A percentile compares a stretch with the other conserved stretches of the same genome.
Evolutionary conservation across 106 monocot species (phyloP).

Genomic region (Dioscorea alata): DNA sequence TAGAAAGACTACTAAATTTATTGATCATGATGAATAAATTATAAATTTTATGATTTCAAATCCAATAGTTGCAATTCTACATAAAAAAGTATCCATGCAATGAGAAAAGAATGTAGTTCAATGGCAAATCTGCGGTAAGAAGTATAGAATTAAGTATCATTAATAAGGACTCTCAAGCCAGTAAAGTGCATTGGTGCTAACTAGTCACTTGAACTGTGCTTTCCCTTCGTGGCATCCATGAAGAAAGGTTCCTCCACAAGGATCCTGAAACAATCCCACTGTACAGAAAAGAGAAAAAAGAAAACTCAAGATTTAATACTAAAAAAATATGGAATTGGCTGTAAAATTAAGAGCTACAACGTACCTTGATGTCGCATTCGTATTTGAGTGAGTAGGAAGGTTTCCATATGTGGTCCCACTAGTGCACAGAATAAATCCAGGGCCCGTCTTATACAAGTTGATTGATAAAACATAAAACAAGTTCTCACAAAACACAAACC

Average conservation of each 20-base stretch:
- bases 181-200: background rate
- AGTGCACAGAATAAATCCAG: constrained; percentile 86
- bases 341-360: constrained; percentile 3
- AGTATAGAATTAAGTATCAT: no score
- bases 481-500: no score
- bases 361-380: constrained; percentile 52
- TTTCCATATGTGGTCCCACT: constrained; percentile 86
- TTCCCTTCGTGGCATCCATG: constrained; percentile 79
- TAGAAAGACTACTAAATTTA: no score
- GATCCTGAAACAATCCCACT: constrained; percentile 49
- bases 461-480: constrained; percentile 36
- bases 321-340: constrained; percentile 1
- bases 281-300: constrained; percentile 5
- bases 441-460: constrained; percentile 77
- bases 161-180: background rate
- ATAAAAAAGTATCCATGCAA: no score
- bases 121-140: no score
- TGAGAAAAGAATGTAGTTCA: no score
- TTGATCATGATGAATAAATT: no score
- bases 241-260: constrained; percentile 76
- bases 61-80: no score
- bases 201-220: constrained; percentile 40
- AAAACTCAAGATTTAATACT: constrained; percentile 1
- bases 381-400: constrained; percentile 68
- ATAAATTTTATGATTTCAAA: no score